Evolutionary conservation across 2,329 filamentous ascomycete genomes (phyloP).

Genomic region (Eutypella sp.): DNA sequence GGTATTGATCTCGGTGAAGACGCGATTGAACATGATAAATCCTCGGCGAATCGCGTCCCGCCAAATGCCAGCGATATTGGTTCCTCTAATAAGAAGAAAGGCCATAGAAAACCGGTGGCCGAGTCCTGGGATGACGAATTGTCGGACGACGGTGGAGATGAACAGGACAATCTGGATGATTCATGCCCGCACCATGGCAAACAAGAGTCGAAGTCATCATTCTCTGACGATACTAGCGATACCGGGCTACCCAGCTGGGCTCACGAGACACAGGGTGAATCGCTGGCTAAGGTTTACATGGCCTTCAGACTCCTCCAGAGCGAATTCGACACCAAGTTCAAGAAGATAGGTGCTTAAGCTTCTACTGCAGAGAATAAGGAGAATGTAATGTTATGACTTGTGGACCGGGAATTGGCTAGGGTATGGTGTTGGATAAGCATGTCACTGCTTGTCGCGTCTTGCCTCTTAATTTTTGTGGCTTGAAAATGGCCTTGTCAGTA

Average conservation of each 20-base stretch:
- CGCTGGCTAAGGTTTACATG: constrained; percentile 50
- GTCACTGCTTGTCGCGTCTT: no score
- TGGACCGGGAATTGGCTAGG: no score
- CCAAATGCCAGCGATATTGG: constrained; percentile 1
- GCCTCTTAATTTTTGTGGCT: no score
- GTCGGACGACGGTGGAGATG: constrained; percentile 26
- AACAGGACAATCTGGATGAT: constrained; percentile 19
- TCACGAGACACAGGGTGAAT: constrained; percentile 34
- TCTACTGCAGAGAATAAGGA: no score
- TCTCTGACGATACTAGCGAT: not conserved
- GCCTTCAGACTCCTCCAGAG: constrained; percentile 53
- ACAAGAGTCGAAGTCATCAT: not conserved
- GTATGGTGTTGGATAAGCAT: no score
- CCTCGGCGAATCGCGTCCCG: constrained; percentile 27
- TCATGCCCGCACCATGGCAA: not conserved
- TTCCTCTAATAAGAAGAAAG: constrained; percentile 24
- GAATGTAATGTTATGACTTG: no score
- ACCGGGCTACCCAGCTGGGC: constrained; percentile 5
- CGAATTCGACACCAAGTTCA: constrained; percentile 62
- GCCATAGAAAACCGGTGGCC: constrained; percentile 38
- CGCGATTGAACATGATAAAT: constrained; percentile 32
- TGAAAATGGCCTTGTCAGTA: no score
- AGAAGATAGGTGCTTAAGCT: constrained; percentile 51
- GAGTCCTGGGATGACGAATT: constrained; percentile 46
- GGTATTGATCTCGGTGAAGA: constrained; percentile 14